phyloP scores from a whole-genome alignment of 768 basidiomycete species.

The Strobilomyces confusus region DNA sequence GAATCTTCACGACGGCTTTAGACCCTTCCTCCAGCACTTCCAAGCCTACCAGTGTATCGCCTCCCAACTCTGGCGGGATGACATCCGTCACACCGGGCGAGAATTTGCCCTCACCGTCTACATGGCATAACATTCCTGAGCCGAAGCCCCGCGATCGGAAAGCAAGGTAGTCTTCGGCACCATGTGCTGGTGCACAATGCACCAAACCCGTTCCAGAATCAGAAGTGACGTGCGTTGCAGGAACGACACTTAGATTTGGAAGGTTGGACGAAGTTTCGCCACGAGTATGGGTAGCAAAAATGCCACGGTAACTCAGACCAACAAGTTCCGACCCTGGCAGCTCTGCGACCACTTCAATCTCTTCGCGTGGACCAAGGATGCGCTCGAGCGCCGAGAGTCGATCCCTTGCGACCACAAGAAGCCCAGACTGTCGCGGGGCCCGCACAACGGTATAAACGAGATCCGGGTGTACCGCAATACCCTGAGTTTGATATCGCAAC shows the following conservation, averaged over 20 bases:
- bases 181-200: slow-evolving; percentile 94
- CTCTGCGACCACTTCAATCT: slow-evolving; percentile 18
- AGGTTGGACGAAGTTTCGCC: not conserved
- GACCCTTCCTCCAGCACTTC: slow-evolving; percentile 73
- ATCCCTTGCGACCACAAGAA: slow-evolving; percentile 50
- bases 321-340: slow-evolving; percentile 47
- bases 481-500: slow-evolving; percentile 42
- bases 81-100: slow-evolving; percentile 53
- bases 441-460: slow-evolving; percentile 60
- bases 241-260: slow-evolving; percentile 45
- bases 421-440: slow-evolving; percentile 20
- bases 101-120: slow-evolving; percentile 74
- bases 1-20: slow-evolving; percentile 57
- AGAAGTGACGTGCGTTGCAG: slow-evolving; percentile 74
- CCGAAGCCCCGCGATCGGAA: slow-evolving; percentile 58
- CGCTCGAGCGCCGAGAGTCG: slow-evolving; percentile 37
- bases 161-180: slow-evolving; percentile 83
- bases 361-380: slow-evolving; percentile 20
- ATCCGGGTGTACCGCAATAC: slow-evolving; percentile 80
- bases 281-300: slow-evolving; percentile 45
- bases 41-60: slow-evolving; percentile 59
- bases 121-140: slow-evolving; percentile 68
- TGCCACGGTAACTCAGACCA: slow-evolving; percentile 53
- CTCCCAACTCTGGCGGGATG: slow-evolving; percentile 33
- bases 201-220: slow-evolving; percentile 94